These are phyloP conservation scores for Capsicum rhomboideum DNA, from an alignment of 257 asterid species.

Conservation along the genomic window DNA sequence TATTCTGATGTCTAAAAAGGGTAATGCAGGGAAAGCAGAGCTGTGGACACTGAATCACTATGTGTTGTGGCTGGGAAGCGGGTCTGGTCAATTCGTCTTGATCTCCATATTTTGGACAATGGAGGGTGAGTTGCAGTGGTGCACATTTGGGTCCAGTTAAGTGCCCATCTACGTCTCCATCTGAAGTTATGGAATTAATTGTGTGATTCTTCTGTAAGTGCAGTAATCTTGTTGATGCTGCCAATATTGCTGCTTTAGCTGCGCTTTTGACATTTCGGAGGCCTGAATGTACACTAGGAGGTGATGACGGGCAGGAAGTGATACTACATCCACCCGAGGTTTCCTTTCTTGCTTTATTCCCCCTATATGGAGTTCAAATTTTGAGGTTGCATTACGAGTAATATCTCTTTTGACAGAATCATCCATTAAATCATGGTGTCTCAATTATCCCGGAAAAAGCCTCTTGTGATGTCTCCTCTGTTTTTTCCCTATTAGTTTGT, in stretches of 20 bases:
- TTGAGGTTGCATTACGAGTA: neutral
- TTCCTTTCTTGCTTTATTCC: neutral
- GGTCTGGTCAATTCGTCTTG: slow-evolving; percentile 90
- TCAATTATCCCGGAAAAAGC: neutral
- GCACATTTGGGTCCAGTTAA: neutral
- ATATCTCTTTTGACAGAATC: neutral
- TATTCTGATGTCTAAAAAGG: neutral
- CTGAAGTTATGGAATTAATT: neutral
- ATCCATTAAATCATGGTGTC: neutral
- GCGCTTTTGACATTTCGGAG: slow-evolving; percentile 84
- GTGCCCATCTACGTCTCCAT: neutral
- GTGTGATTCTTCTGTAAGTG: neutral
- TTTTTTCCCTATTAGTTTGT: neutral
- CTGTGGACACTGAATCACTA: slow-evolving; percentile 92
- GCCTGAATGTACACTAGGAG: slow-evolving; percentile 83
- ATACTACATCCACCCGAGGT: slow-evolving; percentile 77
- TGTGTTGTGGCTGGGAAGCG: slow-evolving; percentile 88
- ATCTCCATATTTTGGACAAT: slow-evolving; percentile 86
- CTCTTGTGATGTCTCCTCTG: neutral
- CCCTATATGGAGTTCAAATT: neutral
- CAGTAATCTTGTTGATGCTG: slow-evolving; percentile 95
- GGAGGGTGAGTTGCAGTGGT: slow-evolving; percentile 57
- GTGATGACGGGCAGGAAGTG: slow-evolving; percentile 78
- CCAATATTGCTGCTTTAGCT: slow-evolving; percentile 90
- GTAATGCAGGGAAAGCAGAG: slow-evolving; percentile 82